Conservation (phyloP, 306 rosid genomes). For the Gleditsia sinensis region DNA sequence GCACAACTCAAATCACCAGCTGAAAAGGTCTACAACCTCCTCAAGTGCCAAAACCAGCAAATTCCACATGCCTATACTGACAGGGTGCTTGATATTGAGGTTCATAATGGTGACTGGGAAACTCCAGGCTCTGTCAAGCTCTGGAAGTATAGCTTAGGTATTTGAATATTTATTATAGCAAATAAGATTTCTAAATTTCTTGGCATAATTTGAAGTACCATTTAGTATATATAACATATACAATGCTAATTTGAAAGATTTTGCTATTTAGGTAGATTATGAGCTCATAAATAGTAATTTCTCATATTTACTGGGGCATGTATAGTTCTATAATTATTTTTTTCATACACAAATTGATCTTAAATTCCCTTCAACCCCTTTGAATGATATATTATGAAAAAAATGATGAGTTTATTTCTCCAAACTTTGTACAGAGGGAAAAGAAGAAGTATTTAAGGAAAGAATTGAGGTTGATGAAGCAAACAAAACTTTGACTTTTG, state of each 20-base stretch:
- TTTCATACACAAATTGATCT: too few species aligned
- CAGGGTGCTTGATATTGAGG: not conserved
- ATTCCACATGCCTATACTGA: not conserved
- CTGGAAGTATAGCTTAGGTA: not conserved
- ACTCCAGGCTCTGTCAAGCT: slow-evolving; percentile 8
- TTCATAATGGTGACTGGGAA: not conserved
- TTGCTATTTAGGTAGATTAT: too few species aligned
- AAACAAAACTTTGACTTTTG: not conserved
- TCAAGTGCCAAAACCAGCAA: not conserved
- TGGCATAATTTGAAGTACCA: too few species aligned
- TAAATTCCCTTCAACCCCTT: too few species aligned
- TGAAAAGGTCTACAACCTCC: not conserved
- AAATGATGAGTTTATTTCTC: not conserved
- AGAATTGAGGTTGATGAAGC: slow-evolving; percentile 1
- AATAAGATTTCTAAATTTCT: too few species aligned
- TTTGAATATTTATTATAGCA: not conserved
- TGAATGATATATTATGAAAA: too few species aligned
- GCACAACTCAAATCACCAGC: not conserved
- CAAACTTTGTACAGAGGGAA: not conserved
- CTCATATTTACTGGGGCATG: too few species aligned
- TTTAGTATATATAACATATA: not conserved
- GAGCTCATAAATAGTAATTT: too few species aligned
- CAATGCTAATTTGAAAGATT: too few species aligned
- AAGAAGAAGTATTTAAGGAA: not conserved
- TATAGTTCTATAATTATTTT: too few species aligned